phyloP scores from a whole-genome alignment of 1,284 basidiomycete genomes.

The Ceratorhiza oryzae-sativae region DNA sequence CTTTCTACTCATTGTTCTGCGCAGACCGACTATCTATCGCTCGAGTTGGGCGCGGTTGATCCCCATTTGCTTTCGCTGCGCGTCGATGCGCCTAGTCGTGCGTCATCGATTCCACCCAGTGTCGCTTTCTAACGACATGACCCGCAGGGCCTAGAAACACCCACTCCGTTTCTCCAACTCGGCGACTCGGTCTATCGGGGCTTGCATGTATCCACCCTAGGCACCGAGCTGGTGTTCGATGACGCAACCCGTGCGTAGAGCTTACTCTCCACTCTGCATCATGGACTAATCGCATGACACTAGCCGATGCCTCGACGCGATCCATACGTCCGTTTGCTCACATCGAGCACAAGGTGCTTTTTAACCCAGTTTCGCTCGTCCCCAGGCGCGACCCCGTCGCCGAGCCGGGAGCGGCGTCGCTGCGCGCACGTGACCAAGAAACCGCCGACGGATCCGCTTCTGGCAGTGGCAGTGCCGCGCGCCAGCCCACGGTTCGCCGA shows the following conservation, averaged over 20 bases:
- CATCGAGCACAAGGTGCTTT: constrained; percentile 15
- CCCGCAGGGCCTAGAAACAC: constrained; percentile 24
- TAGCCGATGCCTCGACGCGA: neutral
- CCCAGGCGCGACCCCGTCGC: neutral
- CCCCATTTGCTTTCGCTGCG: constrained; percentile 1
- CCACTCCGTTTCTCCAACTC: constrained; percentile 26
- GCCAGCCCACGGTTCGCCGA: neutral
- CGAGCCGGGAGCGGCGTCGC: constrained; percentile 1
- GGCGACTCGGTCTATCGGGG: constrained; percentile 12
- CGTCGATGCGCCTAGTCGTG: constrained; percentile 26
- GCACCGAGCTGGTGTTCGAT: constrained; percentile 21
- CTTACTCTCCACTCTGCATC: neutral
- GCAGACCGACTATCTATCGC: constrained; percentile 8
- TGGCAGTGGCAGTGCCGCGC: constrained; percentile 1
- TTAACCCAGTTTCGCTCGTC: neutral
- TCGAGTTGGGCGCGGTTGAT: constrained; percentile 20
- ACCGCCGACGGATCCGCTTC: neutral
- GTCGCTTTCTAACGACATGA: neutral
- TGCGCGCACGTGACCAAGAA: constrained; percentile 13
- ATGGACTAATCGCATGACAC: neutral
- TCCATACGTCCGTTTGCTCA: constrained; percentile 1
- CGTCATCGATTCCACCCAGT: neutral
- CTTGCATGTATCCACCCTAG: constrained; percentile 7
- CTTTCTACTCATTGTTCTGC: neutral
- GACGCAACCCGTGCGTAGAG: constrained; percentile 5